phyloP scores from a whole-genome alignment of 2,329 filamentous ascomycete species.

The Alternaria postmessia region DNA sequence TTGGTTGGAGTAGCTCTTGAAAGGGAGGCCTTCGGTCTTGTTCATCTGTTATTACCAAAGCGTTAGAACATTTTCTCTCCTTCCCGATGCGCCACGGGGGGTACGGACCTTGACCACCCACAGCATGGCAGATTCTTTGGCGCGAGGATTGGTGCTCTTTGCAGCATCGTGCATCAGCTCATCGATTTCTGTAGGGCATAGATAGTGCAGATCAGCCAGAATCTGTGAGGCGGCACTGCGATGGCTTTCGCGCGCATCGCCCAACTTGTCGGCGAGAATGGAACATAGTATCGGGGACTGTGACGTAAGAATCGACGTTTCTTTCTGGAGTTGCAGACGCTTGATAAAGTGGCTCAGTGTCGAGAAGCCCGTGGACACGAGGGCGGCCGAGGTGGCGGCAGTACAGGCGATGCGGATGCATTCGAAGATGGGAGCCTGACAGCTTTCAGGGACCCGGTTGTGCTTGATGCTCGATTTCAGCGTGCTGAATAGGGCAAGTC shows the following conservation, averaged over 20 bases:
- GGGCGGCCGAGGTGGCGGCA: slow-evolving; percentile 74
- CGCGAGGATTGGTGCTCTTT: slow-evolving; percentile 79
- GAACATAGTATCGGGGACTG: slow-evolving; percentile 76
- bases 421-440: slow-evolving; percentile 79
- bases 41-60: slow-evolving; percentile 69
- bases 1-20: slow-evolving; percentile 81
- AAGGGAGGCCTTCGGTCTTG: slow-evolving; percentile 78
- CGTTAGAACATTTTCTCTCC: slow-evolving; percentile 17
- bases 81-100: slow-evolving; percentile 6
- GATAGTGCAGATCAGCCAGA: slow-evolving; percentile 78
- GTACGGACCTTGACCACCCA: slow-evolving; percentile 77
- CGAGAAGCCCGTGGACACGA: slow-evolving; percentile 85
- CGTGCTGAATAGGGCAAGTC: slow-evolving; percentile 65
- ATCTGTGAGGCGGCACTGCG: slow-evolving; percentile 77
- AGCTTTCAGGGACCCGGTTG: slow-evolving; percentile 81
- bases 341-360: slow-evolving; percentile 88
- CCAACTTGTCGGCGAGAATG: slow-evolving; percentile 82
- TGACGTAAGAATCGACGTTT: slow-evolving; percentile 72
- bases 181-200: slow-evolving; percentile 77
- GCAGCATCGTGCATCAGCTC: slow-evolving; percentile 79
- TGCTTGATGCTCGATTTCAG: slow-evolving; percentile 93
- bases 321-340: slow-evolving; percentile 83
- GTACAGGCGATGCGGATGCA: slow-evolving; percentile 77
- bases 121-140: slow-evolving; percentile 83
- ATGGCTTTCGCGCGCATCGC: slow-evolving; percentile 87